Percentiles rank a stretch among this genome's conserved stretches.
These are phyloP conservation scores for Santalum album DNA, from an alignment of 164 flowering plant species.

Conservation along the genomic window DNA sequence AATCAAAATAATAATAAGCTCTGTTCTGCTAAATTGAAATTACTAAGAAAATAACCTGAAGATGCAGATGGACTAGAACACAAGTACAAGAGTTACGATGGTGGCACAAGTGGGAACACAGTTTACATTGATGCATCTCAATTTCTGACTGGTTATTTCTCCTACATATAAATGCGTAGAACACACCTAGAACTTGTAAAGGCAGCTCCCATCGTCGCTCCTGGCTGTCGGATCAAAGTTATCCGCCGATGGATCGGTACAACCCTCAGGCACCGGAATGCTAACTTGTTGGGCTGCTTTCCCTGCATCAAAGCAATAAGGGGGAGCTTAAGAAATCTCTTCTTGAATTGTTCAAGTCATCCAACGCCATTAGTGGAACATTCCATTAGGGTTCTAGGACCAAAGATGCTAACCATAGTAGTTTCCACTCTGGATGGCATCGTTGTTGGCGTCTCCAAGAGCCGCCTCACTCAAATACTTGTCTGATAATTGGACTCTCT, in stretches of 20 bases:
- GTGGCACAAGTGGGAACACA: too few species aligned
- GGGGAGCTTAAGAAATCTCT: neutral
- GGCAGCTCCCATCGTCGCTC: conserved; percentile 43
- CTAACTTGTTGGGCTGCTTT: conserved; percentile 49
- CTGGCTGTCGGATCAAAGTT: conserved; percentile 52
- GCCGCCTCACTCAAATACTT: conserved; percentile 30
- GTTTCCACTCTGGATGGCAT: conserved; percentile 23
- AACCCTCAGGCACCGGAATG: conserved; percentile 44
- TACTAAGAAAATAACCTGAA: too few species aligned
- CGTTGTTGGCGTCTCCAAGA: conserved; percentile 38
- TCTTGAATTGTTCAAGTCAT: neutral
- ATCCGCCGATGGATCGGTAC: conserved; percentile 29
- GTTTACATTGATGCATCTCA: too few species aligned
- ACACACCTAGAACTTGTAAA: conserved; percentile 3
- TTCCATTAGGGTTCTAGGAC: neutral
- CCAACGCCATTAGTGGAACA: conserved; percentile 5
- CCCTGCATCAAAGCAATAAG: conserved; percentile 23
- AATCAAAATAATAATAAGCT: too few species aligned
- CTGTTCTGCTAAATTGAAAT: too few species aligned
- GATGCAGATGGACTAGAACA: too few species aligned
- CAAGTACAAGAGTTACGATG: too few species aligned
- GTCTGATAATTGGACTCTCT: conserved; percentile 53
- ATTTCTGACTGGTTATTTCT: too few species aligned
- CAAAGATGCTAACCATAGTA: conserved; percentile 24
- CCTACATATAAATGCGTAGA: too few species aligned